These are phyloP conservation scores for Fusarium napiforme DNA, from an alignment of 2,329 filamentous ascomycete species.

Conservation along the genomic window DNA sequence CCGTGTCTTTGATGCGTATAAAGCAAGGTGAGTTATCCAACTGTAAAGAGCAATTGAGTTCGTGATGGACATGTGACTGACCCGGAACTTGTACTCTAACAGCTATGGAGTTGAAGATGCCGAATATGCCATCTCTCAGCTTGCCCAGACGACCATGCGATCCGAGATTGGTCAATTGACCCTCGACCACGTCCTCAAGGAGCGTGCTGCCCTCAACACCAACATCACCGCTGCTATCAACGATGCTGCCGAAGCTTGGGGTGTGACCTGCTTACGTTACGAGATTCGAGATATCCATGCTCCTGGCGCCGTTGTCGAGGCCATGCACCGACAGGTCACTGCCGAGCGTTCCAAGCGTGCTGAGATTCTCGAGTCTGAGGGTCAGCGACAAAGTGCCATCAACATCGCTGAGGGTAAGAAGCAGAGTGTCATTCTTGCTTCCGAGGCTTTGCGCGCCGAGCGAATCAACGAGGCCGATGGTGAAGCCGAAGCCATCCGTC, in stretches of 20 bases:
- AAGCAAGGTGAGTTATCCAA: constrained; percentile 77
- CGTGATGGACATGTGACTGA: constrained; percentile 8
- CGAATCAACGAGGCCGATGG: constrained; percentile 92
- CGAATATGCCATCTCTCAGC: constrained; percentile 97
- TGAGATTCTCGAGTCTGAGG: constrained; percentile 96
- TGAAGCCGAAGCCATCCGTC: constrained; percentile 91
- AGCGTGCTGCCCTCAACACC: constrained; percentile 93
- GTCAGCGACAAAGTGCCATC: constrained; percentile 96
- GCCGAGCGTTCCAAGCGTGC: constrained; percentile 97
- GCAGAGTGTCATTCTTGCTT: constrained; percentile 95
- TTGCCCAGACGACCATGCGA: constrained; percentile 98
- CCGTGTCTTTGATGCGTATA: constrained; percentile 96
- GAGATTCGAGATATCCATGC: constrained; percentile 99
- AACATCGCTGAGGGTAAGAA: constrained; percentile 98
- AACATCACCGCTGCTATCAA: constrained; percentile 99
- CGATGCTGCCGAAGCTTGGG: constrained; percentile 96
- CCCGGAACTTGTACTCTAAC: neutral
- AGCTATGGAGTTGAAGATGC: constrained; percentile 99
- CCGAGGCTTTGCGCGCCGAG: constrained; percentile 88
- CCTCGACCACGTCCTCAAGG: constrained; percentile 96
- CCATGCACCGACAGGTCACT: constrained; percentile 98
- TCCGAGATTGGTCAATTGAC: constrained; percentile 97
- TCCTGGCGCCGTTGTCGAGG: constrained; percentile 89
- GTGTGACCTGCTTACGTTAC: constrained; percentile 94
- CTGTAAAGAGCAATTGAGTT: neutral